These are phyloP conservation scores for Aspergillus hiratsukae DNA, from an alignment of 2,329 filamentous ascomycete genomes.

Conservation along the genomic window DNA sequence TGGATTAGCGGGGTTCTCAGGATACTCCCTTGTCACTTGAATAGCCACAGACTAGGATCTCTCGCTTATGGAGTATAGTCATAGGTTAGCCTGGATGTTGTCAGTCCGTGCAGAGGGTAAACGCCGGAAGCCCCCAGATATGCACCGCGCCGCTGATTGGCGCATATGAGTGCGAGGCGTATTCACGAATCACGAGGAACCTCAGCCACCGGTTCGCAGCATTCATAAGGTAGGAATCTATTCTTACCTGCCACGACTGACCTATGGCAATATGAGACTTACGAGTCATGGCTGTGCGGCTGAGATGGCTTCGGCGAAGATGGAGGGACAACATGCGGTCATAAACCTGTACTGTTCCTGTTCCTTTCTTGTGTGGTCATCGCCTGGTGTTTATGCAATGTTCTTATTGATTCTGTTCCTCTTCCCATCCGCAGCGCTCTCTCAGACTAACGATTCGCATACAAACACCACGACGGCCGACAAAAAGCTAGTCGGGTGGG, in stretches of 20 bases:
- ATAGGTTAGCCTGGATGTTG: neutral
- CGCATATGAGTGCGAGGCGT: neutral
- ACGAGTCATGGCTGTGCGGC: neutral
- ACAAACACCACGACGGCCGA: neutral
- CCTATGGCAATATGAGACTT: neutral
- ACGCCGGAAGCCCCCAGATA: neutral
- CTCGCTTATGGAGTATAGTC: neutral
- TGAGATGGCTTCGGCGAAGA: neutral
- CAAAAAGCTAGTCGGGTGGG: constrained; percentile 4
- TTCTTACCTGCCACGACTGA: no score
- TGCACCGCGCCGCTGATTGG: neutral
- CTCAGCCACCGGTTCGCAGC: neutral
- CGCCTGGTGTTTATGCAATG: neutral
- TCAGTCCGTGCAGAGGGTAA: neutral
- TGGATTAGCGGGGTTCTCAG: no score
- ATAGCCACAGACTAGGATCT: neutral
- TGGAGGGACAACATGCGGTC: neutral
- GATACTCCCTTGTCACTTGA: no score
- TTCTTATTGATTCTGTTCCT: neutral
- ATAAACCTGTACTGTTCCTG: neutral
- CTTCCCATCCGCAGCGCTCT: neutral
- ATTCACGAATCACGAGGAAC: neutral
- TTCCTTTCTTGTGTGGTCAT: neutral
- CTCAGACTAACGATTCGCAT: neutral
- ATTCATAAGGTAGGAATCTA: neutral